Conservation (phyloP, 805 yeast genomes). For the Starmerella apis region DNA sequence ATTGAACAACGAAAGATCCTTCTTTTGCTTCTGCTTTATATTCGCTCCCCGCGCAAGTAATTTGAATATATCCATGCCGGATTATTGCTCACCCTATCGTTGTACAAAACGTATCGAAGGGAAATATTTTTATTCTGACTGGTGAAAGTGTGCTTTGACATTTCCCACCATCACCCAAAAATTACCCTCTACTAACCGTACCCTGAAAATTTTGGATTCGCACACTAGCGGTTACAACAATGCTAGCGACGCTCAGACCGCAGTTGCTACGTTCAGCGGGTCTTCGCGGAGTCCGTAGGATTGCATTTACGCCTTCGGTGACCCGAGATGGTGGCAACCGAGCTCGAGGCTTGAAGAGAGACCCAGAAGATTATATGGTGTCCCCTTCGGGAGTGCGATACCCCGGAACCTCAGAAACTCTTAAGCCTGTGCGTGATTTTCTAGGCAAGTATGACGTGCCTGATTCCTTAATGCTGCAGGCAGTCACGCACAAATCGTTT, state of each 20-base stretch:
- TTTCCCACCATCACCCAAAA: background rate
- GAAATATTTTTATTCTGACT: background rate
- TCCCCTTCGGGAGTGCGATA: constrained; percentile 44
- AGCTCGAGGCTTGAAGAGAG: constrained; percentile 23
- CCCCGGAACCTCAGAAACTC: constrained; percentile 42
- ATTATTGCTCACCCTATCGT: too few species aligned
- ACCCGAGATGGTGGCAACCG: constrained; percentile 1
- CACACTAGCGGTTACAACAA: background rate
- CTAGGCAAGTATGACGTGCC: constrained; percentile 45
- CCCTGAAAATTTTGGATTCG: constrained; percentile 18
- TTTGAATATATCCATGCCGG: constrained; percentile 58
- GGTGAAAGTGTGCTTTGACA: background rate
- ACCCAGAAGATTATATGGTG: constrained; percentile 32
- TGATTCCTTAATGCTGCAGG: constrained; percentile 59
- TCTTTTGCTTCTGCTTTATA: constrained; percentile 43
- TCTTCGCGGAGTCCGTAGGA: constrained; percentile 11
- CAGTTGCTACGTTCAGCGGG: background rate
- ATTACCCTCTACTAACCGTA: background rate
- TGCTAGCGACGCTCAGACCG: constrained; percentile 11
- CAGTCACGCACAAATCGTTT: constrained; percentile 86
- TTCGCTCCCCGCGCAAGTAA: constrained; percentile 79
- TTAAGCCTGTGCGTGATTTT: constrained; percentile 41
- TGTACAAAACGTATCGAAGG: too few species aligned
- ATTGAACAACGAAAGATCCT: constrained; percentile 27
- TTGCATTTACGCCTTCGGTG: constrained; percentile 9